Evolutionary conservation across 768 basidiomycete species (phyloP).

Genomic region (Mycena venus): DNA sequence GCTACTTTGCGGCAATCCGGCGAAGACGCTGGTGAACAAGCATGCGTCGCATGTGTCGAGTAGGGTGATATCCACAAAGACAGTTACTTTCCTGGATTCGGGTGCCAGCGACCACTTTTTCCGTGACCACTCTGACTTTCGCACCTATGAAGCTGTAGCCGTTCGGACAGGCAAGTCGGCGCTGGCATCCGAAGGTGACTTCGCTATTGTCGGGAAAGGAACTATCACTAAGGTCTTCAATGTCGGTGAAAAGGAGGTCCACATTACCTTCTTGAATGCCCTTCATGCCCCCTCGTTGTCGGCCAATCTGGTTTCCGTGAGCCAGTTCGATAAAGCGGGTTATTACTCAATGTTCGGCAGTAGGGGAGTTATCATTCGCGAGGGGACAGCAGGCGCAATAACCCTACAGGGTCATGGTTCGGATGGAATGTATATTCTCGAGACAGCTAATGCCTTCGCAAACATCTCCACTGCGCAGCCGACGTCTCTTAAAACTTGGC

Average conservation of each 20-base stretch:
- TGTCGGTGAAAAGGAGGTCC: constrained; percentile 17
- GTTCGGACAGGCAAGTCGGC: background rate
- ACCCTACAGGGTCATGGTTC: no score
- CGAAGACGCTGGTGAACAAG: constrained; percentile 88
- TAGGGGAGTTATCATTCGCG: background rate
- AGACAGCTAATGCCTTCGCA: background rate
- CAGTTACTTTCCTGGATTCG: constrained; percentile 28
- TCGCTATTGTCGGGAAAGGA: constrained; percentile 34
- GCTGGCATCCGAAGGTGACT: no score
- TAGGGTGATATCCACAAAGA: constrained; percentile 50
- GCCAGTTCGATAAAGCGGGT: constrained; percentile 24
- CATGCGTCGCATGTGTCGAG: constrained; percentile 94
- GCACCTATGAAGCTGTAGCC: background rate
- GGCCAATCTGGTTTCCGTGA: constrained; percentile 41
- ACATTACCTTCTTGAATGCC: constrained; percentile 36
- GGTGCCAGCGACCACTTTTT: no score
- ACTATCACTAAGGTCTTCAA: constrained; percentile 26
- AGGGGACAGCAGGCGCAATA: background rate
- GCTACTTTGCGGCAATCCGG: constrained; percentile 68
- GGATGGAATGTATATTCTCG: no score
- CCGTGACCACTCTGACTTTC: background rate
- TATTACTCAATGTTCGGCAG: background rate
- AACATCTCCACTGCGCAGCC: background rate
- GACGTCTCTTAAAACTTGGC: no score
- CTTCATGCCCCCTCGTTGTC: constrained; percentile 42